Evolutionary conservation across 208 protist species (phyloP).

Genomic region (Leptomonas seymouri): DNA sequence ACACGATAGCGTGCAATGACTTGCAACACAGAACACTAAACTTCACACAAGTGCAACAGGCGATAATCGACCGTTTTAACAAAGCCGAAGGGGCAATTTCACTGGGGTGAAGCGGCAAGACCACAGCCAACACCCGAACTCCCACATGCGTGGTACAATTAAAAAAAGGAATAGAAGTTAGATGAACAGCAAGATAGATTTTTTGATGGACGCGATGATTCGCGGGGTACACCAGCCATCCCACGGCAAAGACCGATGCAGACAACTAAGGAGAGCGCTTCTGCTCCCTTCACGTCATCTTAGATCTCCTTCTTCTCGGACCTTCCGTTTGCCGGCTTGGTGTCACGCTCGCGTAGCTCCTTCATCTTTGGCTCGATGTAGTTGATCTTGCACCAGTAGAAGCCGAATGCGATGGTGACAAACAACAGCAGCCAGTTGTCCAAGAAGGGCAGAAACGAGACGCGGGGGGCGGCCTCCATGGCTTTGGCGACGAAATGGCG

Average conservation of each 20-base stretch:
- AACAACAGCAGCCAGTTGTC: conserved; percentile 57
- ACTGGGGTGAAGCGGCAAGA: neutral
- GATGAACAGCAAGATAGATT: too few relatives aligned
- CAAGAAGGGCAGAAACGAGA: conserved; percentile 42
- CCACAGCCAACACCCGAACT: neutral
- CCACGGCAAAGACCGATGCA: too few relatives aligned
- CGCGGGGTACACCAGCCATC: too few relatives aligned
- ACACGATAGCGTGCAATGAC: too few relatives aligned
- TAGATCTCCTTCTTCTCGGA: neutral
- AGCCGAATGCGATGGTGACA: conserved; percentile 37
- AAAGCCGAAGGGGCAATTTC: too few relatives aligned
- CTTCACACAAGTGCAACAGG: too few relatives aligned
- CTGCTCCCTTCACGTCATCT: neutral
- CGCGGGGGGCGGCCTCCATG: conserved; percentile 3
- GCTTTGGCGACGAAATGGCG: neutral
- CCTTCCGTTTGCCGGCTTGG: conserved; percentile 1
- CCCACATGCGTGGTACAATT: neutral
- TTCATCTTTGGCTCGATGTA: conserved; percentile 21
- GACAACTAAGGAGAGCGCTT: too few relatives aligned
- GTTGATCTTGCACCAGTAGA: conserved; percentile 33
- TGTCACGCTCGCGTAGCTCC: conserved; percentile 10
- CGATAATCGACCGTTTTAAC: too few relatives aligned
- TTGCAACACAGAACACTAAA: too few relatives aligned
- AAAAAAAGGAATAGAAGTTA: neutral
- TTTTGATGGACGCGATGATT: too few relatives aligned